Base-by-base conservation (phyloP, 352 stramenopile genomes). In the Thalassiosira pacifica region DNA sequence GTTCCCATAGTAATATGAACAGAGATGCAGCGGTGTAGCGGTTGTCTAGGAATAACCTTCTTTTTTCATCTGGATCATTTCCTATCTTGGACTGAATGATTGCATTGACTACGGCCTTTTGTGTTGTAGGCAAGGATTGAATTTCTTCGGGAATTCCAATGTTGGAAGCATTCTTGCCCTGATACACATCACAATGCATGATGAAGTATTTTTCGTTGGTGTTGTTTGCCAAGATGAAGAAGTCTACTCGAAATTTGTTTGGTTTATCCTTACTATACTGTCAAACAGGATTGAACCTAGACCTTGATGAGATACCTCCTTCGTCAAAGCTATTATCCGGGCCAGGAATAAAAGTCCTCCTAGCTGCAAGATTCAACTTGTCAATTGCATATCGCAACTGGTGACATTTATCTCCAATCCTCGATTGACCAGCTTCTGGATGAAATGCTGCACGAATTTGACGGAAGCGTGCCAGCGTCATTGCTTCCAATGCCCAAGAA, bases 221-320 rank as follows among this genome's bases (percentile, higher is more conserved):
- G 24, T 48, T 34, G 32, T 72, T 71, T 6, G 32, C 48, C 8
- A 61, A 53, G n/a, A n/a, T n/a, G n/a, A n/a, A n/a, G n/a, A n/a
- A n/a, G n/a, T n/a, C n/a, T n/a, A n/a, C n/a, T n/a, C 59, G 6
- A 31, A 80, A 85, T 24, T 85, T 85, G 4, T 85, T 40, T 34
- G 77, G 77, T 52, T 85, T 85, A 19, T 77, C 37, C 61, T 84
- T 68, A 31, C 60, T 85, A 57, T 85, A 85, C 42, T 75, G 55
- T 8, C 68, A n/a, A 11, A 85, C 59, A 24, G 67, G 77, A 60
- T 61, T 67, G 18, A 69, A 60, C 29, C 61, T 1, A 0, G 77
- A 85, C 18, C 77, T 27, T 26, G 24, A 75, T 42, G 48, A 9
- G 29, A 85, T 32, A 2, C 77, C 68, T 69, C 77, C 77, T 42